Evolutionary conservation across 208 protist genomes (phyloP).

Genomic region (Leishmania gerbilli): DNA sequence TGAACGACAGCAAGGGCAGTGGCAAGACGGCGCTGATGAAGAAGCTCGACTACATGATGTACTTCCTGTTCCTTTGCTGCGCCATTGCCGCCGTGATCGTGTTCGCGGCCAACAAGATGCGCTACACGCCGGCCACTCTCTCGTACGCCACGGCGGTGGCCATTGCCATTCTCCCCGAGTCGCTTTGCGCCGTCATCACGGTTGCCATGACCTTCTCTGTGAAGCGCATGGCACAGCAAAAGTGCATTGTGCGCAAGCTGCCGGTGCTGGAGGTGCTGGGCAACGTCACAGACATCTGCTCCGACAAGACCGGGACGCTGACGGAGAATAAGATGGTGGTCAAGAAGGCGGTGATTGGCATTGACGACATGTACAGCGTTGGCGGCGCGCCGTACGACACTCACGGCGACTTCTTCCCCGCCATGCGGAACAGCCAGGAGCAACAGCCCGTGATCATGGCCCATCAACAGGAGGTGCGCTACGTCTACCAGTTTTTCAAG

Average conservation of each 20-base stretch:
- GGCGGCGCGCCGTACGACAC: conserved; percentile 77
- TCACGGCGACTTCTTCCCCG: conserved; percentile 64
- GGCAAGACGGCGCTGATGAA: conserved; percentile 78
- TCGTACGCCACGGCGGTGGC: conserved; percentile 84
- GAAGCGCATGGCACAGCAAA: conserved; percentile 84
- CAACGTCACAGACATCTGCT: conserved; percentile 92
- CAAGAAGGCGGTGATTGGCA: conserved; percentile 72
- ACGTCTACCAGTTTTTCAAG: conserved; percentile 79
- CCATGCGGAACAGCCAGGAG: conserved; percentile 33
- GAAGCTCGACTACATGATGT: conserved; percentile 91
- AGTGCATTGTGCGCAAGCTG: conserved; percentile 86
- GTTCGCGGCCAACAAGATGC: conserved; percentile 80
- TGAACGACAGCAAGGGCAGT: conserved; percentile 42
- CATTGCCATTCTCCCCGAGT: conserved; percentile 92
- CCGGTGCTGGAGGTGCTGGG: conserved; percentile 89
- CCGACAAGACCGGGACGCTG: conserved; percentile 95
- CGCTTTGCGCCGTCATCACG: conserved; percentile 81
- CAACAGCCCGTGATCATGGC: conserved; percentile 48
- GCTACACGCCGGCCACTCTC: conserved; percentile 58
- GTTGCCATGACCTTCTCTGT: conserved; percentile 88
- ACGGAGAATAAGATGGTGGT: conserved; percentile 95
- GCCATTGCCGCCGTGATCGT: conserved; percentile 77
- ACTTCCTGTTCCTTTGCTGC: conserved; percentile 83
- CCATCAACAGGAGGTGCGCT: conserved; percentile 35
- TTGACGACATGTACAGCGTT: conserved; percentile 60